These are phyloP conservation scores for Scedosporium dehoogii DNA, from an alignment of 2,329 filamentous ascomycete species.

Conservation along the genomic window DNA sequence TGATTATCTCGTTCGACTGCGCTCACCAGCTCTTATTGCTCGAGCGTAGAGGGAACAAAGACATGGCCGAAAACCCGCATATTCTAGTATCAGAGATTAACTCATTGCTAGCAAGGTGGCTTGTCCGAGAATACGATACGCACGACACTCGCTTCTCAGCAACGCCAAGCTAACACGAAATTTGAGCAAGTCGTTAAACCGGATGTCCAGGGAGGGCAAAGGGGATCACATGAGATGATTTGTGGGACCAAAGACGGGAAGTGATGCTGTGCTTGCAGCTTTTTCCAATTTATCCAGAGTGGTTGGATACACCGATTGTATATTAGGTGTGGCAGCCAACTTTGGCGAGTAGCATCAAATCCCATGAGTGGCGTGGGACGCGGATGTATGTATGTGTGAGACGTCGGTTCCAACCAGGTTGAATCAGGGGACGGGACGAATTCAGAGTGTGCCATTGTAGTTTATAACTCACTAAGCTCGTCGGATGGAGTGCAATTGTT, in stretches of 20 bases:
- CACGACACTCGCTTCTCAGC: neutral
- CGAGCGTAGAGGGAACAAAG: neutral
- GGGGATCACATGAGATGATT: constrained; percentile 1
- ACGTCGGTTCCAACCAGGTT: neutral
- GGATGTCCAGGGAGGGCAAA: neutral
- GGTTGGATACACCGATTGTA: constrained; percentile 3
- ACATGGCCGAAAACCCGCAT: neutral
- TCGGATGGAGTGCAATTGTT: too few species aligned
- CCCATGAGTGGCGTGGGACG: neutral
- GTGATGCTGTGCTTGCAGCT: neutral
- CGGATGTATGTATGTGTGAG: neutral
- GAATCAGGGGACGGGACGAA: neutral
- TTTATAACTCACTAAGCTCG: neutral
- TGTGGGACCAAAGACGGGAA: neutral
- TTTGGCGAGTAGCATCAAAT: neutral
- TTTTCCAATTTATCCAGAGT: constrained; percentile 5
- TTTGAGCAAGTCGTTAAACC: neutral
- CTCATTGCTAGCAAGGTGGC: neutral
- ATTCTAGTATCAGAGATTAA: neutral
- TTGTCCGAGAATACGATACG: neutral
- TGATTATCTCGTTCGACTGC: neutral
- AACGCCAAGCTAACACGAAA: constrained; percentile 1
- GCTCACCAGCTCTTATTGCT: neutral
- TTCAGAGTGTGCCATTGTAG: too few species aligned
- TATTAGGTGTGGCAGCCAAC: constrained; percentile 4